A percentile compares a stretch with the other conserved stretches of the same genome.
Evolutionary conservation across 1,139 yeast species (phyloP).

Genomic region (Meyerozyma smithsonii): DNA sequence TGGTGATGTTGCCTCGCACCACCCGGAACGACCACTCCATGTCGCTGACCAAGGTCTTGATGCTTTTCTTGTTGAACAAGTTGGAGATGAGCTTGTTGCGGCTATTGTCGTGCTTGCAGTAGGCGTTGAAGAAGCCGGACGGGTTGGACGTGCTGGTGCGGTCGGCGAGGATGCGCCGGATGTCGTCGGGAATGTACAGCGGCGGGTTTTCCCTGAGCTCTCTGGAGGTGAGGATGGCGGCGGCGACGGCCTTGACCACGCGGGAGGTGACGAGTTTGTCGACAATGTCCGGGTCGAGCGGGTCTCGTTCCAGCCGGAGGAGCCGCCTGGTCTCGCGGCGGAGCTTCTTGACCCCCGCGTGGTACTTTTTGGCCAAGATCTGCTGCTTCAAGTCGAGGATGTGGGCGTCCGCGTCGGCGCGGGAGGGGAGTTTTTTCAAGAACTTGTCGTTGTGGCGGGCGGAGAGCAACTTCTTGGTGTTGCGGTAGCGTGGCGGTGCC

Average conservation of each 20-base stretch:
- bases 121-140: conserved; percentile 42
- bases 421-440: conserved; percentile 36
- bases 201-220: conserved; percentile 30
- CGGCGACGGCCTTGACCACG: conserved; percentile 24
- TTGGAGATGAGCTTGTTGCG: conserved; percentile 49
- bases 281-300: conserved; percentile 17
- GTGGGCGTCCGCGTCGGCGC: conserved; percentile 39
- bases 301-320: conserved; percentile 20
- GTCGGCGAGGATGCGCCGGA: conserved; percentile 20
- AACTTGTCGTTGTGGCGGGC: conserved; percentile 45
- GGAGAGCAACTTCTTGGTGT: conserved; percentile 45
- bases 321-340: conserved; percentile 28
- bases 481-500: conserved; percentile 47
- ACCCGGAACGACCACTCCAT: conserved; percentile 57
- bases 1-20: conserved; percentile 55
- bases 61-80: conserved; percentile 52
- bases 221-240: conserved; percentile 22
- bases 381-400: conserved; percentile 43
- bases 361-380: conserved; percentile 47
- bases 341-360: conserved; percentile 42
- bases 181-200: conserved; percentile 23
- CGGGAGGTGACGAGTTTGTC: conserved; percentile 28
- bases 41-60: conserved; percentile 42
- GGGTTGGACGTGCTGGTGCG: conserved; percentile 36
- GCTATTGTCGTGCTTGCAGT: conserved; percentile 38